Evolutionary conservation across 208 protist genomes (phyloP).

Genomic region (Trypanosoma theileri): DNA sequence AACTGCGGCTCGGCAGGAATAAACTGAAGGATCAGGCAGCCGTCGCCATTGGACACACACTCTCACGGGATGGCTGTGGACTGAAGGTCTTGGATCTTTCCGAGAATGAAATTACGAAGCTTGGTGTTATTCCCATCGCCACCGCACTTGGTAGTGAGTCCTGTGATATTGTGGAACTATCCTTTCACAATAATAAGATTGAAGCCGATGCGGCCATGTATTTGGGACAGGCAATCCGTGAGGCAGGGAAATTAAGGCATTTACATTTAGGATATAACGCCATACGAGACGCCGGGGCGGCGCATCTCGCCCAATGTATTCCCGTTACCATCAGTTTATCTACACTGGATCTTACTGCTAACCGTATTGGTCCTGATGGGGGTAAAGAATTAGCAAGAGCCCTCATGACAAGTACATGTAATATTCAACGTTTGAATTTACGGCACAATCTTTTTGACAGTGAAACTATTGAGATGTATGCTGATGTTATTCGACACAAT

Average conservation of each 20-base stretch:
- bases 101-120: slow-evolving; percentile 83
- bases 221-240: slow-evolving; percentile 58
- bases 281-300: slow-evolving; percentile 74
- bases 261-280: slow-evolving; percentile 90
- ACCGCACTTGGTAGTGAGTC: slow-evolving; percentile 55
- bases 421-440: slow-evolving; percentile 83
- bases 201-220: slow-evolving; percentile 68
- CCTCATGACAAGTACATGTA: slow-evolving; percentile 53
- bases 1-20: slow-evolving; percentile 85
- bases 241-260: slow-evolving; percentile 68
- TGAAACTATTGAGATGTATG: slow-evolving; percentile 66
- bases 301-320: slow-evolving; percentile 65
- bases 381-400: slow-evolving; percentile 63
- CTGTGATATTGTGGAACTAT: slow-evolving; percentile 81
- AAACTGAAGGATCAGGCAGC: slow-evolving; percentile 83
- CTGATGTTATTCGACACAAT: slow-evolving; percentile 62
- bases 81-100: slow-evolving; percentile 88
- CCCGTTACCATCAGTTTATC: slow-evolving; percentile 47
- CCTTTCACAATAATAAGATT: slow-evolving; percentile 90
- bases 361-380: slow-evolving; percentile 76
- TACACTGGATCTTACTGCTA: slow-evolving; percentile 87
- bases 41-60: slow-evolving; percentile 72
- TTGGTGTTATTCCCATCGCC: slow-evolving; percentile 79
- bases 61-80: slow-evolving; percentile 69
- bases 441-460: slow-evolving; percentile 83